Evolutionary conservation across 805 yeast species (phyloP).

Genomic region (Suhomyces sp.): DNA sequence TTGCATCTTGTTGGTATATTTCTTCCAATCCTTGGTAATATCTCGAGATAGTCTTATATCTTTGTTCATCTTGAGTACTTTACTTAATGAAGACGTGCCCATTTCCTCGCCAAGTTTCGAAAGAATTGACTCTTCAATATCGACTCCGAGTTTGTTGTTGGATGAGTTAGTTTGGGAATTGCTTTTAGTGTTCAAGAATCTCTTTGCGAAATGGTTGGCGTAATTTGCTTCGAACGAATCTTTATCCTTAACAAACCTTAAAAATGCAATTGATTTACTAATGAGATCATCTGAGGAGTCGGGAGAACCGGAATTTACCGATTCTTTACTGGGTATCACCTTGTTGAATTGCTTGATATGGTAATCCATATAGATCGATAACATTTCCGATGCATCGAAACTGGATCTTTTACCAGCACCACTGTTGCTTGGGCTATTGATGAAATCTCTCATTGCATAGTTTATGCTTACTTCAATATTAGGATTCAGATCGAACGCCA

Average conservation of each 20-base stretch:
- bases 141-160: slow-evolving; percentile 46
- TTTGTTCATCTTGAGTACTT: slow-evolving; percentile 81
- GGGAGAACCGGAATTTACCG: slow-evolving; percentile 8
- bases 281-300: slow-evolving; percentile 39
- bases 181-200: slow-evolving; percentile 48
- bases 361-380: slow-evolving; percentile 40
- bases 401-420: slow-evolving; percentile 44
- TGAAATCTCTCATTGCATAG: slow-evolving; percentile 57
- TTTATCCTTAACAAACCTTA: slow-evolving; percentile 72
- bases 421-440: slow-evolving; percentile 48
- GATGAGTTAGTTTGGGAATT: slow-evolving; percentile 10
- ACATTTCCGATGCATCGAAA: slow-evolving; percentile 37
- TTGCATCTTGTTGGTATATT: slow-evolving; percentile 9
- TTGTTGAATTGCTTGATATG: slow-evolving; percentile 35
- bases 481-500: slow-evolving; percentile 49
- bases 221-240: slow-evolving; percentile 83
- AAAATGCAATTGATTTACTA: slow-evolving; percentile 55
- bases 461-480: slow-evolving; percentile 54
- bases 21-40: slow-evolving; percentile 39
- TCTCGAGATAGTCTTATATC: slow-evolving; percentile 57
- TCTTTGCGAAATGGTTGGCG: slow-evolving; percentile 80
- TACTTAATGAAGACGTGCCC: slow-evolving; percentile 75
- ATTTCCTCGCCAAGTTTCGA: slow-evolving; percentile 68
- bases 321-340: slow-evolving; percentile 10
- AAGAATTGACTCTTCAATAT: slow-evolving; percentile 68